Evolutionary conservation across 2,329 filamentous ascomycete species (phyloP).

Genomic region (Periglandula ipomoeae): DNA sequence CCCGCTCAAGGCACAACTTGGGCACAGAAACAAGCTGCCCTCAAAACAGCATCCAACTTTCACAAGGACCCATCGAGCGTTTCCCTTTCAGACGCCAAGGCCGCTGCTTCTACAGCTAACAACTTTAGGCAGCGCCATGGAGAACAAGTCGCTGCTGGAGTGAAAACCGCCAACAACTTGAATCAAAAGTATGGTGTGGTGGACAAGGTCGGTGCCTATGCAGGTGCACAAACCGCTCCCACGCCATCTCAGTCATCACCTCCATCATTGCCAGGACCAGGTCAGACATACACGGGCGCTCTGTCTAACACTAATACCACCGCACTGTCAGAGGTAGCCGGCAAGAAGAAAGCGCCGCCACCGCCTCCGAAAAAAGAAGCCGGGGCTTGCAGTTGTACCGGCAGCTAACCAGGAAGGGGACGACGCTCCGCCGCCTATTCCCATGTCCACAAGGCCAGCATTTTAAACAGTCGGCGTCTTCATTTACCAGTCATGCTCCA

Average conservation of each 20-base stretch:
- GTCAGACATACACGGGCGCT: background rate
- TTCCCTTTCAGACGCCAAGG: slow-evolving; percentile 47
- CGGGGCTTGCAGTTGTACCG: slow-evolving; percentile 22
- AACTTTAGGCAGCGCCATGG: slow-evolving; percentile 64
- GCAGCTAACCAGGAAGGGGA: slow-evolving; percentile 15
- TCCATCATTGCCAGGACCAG: slow-evolving; percentile 1
- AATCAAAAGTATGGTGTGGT: slow-evolving; percentile 53
- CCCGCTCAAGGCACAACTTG: slow-evolving; percentile 48
- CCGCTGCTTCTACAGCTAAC: slow-evolving; percentile 51
- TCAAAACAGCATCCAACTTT: slow-evolving; percentile 50
- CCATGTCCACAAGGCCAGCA: slow-evolving; percentile 39
- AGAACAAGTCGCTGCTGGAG: slow-evolving; percentile 55
- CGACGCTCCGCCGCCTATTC: slow-evolving; percentile 40
- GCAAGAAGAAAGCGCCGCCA: slow-evolving; percentile 46
- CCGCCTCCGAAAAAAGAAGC: slow-evolving; percentile 46
- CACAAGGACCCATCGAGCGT: slow-evolving; percentile 53
- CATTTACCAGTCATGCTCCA: background rate
- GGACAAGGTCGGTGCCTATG: slow-evolving; percentile 25
- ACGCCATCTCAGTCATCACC: slow-evolving; percentile 4
- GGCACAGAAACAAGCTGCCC: slow-evolving; percentile 54
- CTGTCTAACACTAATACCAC: background rate
- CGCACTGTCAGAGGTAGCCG: slow-evolving; percentile 13
- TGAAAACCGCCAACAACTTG: slow-evolving; percentile 44
- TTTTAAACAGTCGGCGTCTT: slow-evolving; percentile 24
- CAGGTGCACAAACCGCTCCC: slow-evolving; percentile 11